phyloP scores from a whole-genome alignment of 2,329 filamentous ascomycete genomes.

The Penicillium sp. region DNA sequence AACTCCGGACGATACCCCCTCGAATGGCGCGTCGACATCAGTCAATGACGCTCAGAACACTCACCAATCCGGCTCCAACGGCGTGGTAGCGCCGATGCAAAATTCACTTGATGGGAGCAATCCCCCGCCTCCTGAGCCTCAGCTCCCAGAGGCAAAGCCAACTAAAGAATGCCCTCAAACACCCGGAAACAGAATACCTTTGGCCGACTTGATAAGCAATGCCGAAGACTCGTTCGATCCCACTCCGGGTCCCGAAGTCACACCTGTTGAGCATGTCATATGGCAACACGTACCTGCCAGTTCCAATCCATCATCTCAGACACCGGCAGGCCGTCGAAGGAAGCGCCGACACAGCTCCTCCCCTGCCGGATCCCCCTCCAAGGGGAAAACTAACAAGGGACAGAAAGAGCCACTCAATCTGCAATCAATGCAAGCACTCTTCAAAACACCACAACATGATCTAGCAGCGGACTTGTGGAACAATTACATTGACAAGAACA shows the following conservation, averaged over 20 bases:
- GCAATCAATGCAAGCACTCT: conserved; percentile 58
- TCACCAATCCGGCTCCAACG: conserved; percentile 38
- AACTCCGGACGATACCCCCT: conserved; percentile 16
- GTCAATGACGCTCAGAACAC: conserved; percentile 50
- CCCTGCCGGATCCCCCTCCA: conserved; percentile 67
- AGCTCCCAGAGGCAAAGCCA: conserved; percentile 27
- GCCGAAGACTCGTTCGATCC: conserved; percentile 57
- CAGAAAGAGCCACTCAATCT: conserved; percentile 56
- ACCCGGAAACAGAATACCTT: conserved; percentile 59
- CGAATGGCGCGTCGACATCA: conserved; percentile 26
- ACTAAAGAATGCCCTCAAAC: conserved; percentile 56
- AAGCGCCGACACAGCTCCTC: conserved; percentile 77
- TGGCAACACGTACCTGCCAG: conserved; percentile 57
- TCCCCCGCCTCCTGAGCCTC: conserved; percentile 16
- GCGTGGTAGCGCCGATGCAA: conserved; percentile 30
- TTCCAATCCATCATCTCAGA: conserved; percentile 49
- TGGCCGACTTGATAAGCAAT: conserved; percentile 64
- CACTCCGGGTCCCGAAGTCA: conserved; percentile 50
- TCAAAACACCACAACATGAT: conserved; percentile 70
- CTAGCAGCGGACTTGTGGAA: conserved; percentile 77
- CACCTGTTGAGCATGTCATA: conserved; percentile 62
- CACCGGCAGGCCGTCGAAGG: conserved; percentile 49
- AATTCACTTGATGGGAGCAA: conserved; percentile 20
- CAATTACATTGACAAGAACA: conserved; percentile 63
- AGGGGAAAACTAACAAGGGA: conserved; percentile 39